Conservation (phyloP, 2,329 filamentous ascomycete species). For the Botryotinia convoluta region DNA sequence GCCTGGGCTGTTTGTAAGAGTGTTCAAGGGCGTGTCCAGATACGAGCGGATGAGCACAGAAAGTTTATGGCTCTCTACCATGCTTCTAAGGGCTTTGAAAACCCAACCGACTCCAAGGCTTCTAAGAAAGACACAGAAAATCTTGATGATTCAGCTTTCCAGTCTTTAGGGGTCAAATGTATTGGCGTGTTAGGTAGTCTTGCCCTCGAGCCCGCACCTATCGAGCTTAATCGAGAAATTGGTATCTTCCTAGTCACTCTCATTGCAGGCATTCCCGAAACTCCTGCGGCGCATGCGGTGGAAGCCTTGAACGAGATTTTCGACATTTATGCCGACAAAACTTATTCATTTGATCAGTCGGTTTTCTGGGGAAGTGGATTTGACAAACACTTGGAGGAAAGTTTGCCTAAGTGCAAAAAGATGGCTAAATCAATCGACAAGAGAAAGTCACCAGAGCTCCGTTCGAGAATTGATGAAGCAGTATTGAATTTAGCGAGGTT, state of each 20-base stretch:
- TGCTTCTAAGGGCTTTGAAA: constrained; percentile 47
- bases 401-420: constrained; percentile 52
- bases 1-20: constrained; percentile 63
- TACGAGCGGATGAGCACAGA: constrained; percentile 53
- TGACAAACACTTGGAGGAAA: constrained; percentile 55
- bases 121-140: constrained; percentile 23
- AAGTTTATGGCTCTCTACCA: constrained; percentile 66
- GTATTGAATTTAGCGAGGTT: constrained; percentile 60
- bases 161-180: constrained; percentile 61
- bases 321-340: constrained; percentile 64
- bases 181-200: constrained; percentile 65
- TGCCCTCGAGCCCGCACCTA: constrained; percentile 53
- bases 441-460: constrained; percentile 54
- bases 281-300: constrained; percentile 55
- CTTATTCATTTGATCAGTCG: constrained; percentile 54
- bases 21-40: constrained; percentile 49
- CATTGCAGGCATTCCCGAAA: constrained; percentile 50
- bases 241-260: constrained; percentile 60
- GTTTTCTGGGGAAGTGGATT: constrained; percentile 65
- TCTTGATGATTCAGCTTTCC: constrained; percentile 53
- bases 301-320: constrained; percentile 66
- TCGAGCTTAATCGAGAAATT: constrained; percentile 58
- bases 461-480: constrained; percentile 58
- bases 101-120: constrained; percentile 27
- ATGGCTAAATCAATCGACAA: constrained; percentile 62